Conservation (phyloP, 2,329 filamentous ascomycete species). For the Exophiala sideris region DNA sequence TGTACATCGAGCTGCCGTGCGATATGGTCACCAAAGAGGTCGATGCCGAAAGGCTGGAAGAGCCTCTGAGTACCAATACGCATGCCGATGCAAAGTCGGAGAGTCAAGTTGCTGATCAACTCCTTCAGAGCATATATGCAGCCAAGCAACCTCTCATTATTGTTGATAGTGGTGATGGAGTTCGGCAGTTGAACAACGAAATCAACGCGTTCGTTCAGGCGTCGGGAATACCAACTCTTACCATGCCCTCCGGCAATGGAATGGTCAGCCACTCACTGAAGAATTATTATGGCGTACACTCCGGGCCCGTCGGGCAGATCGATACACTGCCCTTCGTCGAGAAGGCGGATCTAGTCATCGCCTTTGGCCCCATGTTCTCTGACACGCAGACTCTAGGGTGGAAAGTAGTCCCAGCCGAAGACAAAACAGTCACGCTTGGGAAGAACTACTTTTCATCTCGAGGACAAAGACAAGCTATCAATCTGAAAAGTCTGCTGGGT, state of each 20-base stretch:
- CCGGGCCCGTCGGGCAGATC: constrained; percentile 69
- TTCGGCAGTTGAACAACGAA: constrained; percentile 70
- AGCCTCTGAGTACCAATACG: constrained; percentile 59
- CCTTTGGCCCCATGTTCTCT: constrained; percentile 44
- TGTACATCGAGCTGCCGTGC: constrained; percentile 54
- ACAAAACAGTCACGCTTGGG: constrained; percentile 78
- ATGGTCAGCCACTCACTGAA: constrained; percentile 71
- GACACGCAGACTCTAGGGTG: constrained; percentile 63
- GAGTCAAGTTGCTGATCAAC: constrained; percentile 62
- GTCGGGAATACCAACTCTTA: constrained; percentile 74
- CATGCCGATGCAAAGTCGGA: constrained; percentile 73
- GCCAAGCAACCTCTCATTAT: constrained; percentile 75
- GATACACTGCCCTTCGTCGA: constrained; percentile 40
- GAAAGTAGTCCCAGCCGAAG: constrained; percentile 70
- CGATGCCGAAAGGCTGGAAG: constrained; percentile 66
- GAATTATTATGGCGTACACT: constrained; percentile 82
- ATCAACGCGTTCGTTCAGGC: constrained; percentile 69
- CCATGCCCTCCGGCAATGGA: constrained; percentile 88
- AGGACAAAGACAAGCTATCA: constrained; percentile 49
- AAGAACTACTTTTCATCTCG: constrained; percentile 64
- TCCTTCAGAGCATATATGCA: constrained; percentile 67
- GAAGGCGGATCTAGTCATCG: constrained; percentile 40
- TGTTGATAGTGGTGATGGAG: constrained; percentile 77
- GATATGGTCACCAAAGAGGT: constrained; percentile 45
- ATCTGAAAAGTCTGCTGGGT: constrained; percentile 1